phyloP scores from a whole-genome alignment of 2,329 filamentous ascomycete genomes.

The Aspergillus sp. region DNA sequence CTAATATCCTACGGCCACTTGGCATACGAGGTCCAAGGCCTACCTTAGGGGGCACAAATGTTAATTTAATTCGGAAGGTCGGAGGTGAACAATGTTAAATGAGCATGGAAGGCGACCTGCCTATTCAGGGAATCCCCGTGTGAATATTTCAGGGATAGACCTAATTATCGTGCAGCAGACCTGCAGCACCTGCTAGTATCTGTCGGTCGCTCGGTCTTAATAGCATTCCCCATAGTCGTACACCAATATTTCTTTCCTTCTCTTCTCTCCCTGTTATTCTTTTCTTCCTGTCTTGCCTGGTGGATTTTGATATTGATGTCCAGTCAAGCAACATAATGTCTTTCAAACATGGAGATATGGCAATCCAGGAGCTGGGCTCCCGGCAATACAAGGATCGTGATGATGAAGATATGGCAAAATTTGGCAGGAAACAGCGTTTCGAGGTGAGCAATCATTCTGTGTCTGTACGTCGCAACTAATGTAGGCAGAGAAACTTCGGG shows the following conservation, averaged over 20 bases:
- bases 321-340: not conserved
- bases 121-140: too few species aligned
- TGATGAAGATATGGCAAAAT: not conserved
- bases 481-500: constrained; percentile 41
- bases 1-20: too few species aligned
- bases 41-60: too few species aligned
- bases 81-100: too few species aligned
- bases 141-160: too few species aligned
- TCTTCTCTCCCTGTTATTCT: not conserved
- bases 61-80: too few species aligned
- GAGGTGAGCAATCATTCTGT: not conserved
- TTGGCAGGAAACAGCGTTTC: constrained; percentile 1
- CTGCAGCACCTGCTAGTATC: too few species aligned
- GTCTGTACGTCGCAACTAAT: not conserved
- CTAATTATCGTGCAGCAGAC: too few species aligned
- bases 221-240: too few species aligned
- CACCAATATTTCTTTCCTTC: not conserved
- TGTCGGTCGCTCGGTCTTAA: too few species aligned
- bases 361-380: constrained; percentile 3
- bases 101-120: too few species aligned
- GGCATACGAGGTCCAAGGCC: too few species aligned
- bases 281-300: not conserved
- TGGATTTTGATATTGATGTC: not conserved
- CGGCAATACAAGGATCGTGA: not conserved
- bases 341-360: constrained; percentile 5